phyloP scores from a whole-genome alignment of 2,329 filamentous ascomycete genomes.

The Arachnomyces sp. region DNA sequence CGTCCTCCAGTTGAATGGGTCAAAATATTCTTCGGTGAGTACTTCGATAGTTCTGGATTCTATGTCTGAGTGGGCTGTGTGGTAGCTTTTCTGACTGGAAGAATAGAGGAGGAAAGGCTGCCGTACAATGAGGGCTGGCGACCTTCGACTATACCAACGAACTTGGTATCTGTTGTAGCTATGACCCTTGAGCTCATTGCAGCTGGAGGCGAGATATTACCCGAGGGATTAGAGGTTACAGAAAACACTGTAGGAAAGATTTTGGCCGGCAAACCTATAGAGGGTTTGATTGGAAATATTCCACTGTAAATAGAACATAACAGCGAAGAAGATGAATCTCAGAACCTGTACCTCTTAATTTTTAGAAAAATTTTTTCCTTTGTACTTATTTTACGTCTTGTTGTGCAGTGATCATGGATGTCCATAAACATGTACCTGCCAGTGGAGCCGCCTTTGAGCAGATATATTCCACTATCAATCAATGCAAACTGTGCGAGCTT shows the following conservation, averaged over 20 bases:
- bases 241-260: constrained; percentile 6
- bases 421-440: too few species aligned
- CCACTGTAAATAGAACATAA: not conserved
- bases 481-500: too few species aligned
- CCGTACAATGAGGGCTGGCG: constrained; percentile 30
- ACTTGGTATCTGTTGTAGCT: constrained; percentile 9
- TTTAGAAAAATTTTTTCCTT: too few species aligned
- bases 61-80: too few species aligned
- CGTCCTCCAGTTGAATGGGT: constrained; percentile 27
- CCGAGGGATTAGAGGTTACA: constrained; percentile 8
- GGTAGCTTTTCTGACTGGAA: constrained; percentile 1
- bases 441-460: too few species aligned
- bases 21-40: constrained; percentile 22
- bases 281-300: constrained; percentile 2
- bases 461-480: too few species aligned
- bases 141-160: constrained; percentile 12
- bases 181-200: constrained; percentile 13
- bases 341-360: too few species aligned
- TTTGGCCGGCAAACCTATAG: constrained; percentile 6
- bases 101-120: constrained; percentile 27
- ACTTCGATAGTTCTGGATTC: not conserved
- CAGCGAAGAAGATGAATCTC: too few species aligned
- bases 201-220: constrained; percentile 13
- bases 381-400: too few species aligned
- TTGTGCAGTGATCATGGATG: too few species aligned